Conservation (phyloP, 441 rosid species). For the Corymbia citriodora region DNA sequence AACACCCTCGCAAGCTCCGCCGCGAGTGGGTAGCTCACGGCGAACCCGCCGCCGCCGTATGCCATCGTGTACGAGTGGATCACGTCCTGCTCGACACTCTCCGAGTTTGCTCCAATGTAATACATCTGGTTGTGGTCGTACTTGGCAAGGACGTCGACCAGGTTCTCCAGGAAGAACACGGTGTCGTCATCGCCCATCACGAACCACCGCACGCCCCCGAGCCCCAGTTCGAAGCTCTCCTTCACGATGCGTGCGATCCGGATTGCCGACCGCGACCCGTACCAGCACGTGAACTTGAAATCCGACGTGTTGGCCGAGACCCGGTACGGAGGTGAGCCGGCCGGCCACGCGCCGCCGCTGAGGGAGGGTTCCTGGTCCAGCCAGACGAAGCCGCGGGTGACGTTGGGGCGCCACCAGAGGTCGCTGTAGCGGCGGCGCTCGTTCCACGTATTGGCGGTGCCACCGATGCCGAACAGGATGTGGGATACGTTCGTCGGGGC, state of each 20-base stretch:
- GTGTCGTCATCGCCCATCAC: slow-evolving; percentile 21
- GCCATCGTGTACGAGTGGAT: slow-evolving; percentile 79
- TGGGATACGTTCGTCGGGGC: slow-evolving; percentile 51
- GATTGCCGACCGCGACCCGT: slow-evolving; percentile 69
- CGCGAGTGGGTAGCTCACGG: slow-evolving; percentile 61
- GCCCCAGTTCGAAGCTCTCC: slow-evolving; percentile 31
- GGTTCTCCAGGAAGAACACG: slow-evolving; percentile 5
- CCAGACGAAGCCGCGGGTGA: slow-evolving; percentile 72
- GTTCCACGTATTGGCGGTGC: slow-evolving; percentile 76
- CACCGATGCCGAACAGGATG: slow-evolving; percentile 66
- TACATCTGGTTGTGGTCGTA: slow-evolving; percentile 8
- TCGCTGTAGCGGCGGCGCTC: slow-evolving; percentile 52
- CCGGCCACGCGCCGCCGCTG: slow-evolving; percentile 20
- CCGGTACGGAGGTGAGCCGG: slow-evolving; percentile 42
- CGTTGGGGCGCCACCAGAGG: slow-evolving; percentile 72
- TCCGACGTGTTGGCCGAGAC: slow-evolving; percentile 61
- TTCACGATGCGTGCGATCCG: slow-evolving; percentile 73
- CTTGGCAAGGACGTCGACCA: neutral
- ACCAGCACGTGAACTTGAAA: slow-evolving; percentile 57
- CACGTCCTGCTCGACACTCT: slow-evolving; percentile 72
- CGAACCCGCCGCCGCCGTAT: slow-evolving; percentile 91
- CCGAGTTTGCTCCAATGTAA: slow-evolving; percentile 45
- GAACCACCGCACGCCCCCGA: slow-evolving; percentile 7
- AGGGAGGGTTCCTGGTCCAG: slow-evolving; percentile 49
- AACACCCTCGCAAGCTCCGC: slow-evolving; percentile 34